Evolutionary conservation across 306 rosid genomes (phyloP).

Genomic region (Cicer yamashitae): DNA sequence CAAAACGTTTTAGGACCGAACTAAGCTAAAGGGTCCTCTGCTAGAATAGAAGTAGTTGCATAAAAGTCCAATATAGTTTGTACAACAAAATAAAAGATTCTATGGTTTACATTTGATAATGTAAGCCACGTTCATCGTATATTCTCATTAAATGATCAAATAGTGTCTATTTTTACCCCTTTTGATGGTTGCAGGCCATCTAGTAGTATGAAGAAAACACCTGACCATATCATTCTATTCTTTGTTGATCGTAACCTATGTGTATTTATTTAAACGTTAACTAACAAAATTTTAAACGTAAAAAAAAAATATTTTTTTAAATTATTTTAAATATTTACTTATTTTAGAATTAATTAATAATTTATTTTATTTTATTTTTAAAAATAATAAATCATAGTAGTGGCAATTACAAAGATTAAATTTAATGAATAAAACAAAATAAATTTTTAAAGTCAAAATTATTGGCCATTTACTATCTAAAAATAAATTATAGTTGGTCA

Average conservation of each 20-base stretch:
- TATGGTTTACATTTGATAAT: conserved; percentile 2
- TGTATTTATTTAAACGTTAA: too few species aligned
- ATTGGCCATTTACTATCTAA: too few species aligned
- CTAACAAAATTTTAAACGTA: too few species aligned
- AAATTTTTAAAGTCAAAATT: too few species aligned
- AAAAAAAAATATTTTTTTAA: too few species aligned
- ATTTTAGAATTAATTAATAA: too few species aligned
- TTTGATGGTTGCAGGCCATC: conserved; percentile 36
- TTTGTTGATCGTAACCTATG: background rate
- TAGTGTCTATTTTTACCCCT: conserved; percentile 26
- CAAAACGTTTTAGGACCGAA: conserved; percentile 15
- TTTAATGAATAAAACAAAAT: too few species aligned
- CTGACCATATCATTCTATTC: conserved; percentile 34
- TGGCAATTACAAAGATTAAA: too few species aligned
- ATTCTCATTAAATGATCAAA: conserved; percentile 44
- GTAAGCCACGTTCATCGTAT: conserved; percentile 33
- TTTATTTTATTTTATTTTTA: too few species aligned
- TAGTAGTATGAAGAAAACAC: conserved; percentile 28
- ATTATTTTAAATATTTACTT: too few species aligned
- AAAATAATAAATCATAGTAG: too few species aligned
- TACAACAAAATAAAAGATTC: conserved; percentile 18
- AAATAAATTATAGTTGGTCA: too few species aligned
- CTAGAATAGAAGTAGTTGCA: background rate
- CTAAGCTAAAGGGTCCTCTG: conserved; percentile 16
- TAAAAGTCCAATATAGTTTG: conserved; percentile 8